Base-by-base conservation (phyloP, 192 early-diverging fungal genomes). In the Linnemannia zychae region DNA sequence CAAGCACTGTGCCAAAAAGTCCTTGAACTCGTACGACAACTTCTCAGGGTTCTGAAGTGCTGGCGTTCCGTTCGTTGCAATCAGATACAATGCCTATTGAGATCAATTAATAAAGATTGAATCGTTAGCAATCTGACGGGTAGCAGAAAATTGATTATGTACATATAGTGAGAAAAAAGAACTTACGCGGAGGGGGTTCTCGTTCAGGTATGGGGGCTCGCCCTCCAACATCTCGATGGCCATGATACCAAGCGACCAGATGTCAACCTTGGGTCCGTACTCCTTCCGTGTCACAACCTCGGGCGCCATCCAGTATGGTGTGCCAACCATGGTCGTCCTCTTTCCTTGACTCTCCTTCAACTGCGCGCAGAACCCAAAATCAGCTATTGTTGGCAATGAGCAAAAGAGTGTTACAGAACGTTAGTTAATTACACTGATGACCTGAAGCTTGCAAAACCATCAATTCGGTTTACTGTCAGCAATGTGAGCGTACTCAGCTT, bases 201-300 rank as follows among this genome's bases (percentile, higher is more conserved):
- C 97, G 76, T 99, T 94, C 57, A 99, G 87, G 88, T 99, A 99
- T 24, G 98, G 98, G 69, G 98, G 98, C 81, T 99, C 97, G 20
- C 97, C 97, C 88, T 99, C 98, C 57, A 98, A 88, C 97, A 98
- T 98, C 86, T 99, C 98, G 71, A 99, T 98, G 22, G 95, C 95
- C 96, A 99, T 97, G 88, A 99, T 98, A 7, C 98, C 98, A 40
- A 98, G 86, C n/a, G 97, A 97, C 98, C 98, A 99, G 48, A 99
- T 94, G 84, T 99, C 98, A 47, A 98, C 96, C 84, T 97, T 97
- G 68, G 94, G 88, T 13, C 95, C 95, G 81, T 99, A 99, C 80
- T 96, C 95, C 86, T 97, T 95, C 52, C 95, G 93, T 71, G 91
- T 96, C 31, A 99, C 96, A 3, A 99, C 97, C 87, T 99, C 98